These are phyloP conservation scores for Neoconidiobolus thromboides DNA, from an alignment of 371 early-diverging fungal species.

Conservation along the genomic window DNA sequence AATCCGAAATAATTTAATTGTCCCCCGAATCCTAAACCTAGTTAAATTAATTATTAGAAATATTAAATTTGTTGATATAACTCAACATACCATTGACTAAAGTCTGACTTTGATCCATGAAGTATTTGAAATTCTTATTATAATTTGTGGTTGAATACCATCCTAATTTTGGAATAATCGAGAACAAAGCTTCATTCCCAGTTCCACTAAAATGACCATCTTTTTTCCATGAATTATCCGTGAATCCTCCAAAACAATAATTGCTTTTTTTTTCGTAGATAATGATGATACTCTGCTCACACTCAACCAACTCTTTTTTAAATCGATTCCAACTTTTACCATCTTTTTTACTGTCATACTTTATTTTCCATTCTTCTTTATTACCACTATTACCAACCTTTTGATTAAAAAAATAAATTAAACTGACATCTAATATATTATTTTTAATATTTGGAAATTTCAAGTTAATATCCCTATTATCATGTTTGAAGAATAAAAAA, in stretches of 20 bases:
- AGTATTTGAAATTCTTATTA: slow-evolving; percentile 63
- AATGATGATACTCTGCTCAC: not conserved
- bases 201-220: slow-evolving; percentile 55
- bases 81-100: slow-evolving; percentile 48
- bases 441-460: too few species aligned
- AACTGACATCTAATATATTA: too few species aligned
- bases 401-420: too few species aligned
- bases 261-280: slow-evolving; percentile 10
- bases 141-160: slow-evolving; percentile 26
- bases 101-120: slow-evolving; percentile 63
- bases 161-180: slow-evolving; percentile 17
- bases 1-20: slow-evolving; percentile 70
- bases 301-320: not conserved
- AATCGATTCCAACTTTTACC: not conserved
- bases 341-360: not conserved
- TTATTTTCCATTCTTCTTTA: not conserved
- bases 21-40: slow-evolving; percentile 49
- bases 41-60: not conserved
- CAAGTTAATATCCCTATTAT: too few species aligned
- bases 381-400: too few species aligned
- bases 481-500: too few species aligned
- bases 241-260: slow-evolving; percentile 58
- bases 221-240: slow-evolving; percentile 30
- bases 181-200: slow-evolving; percentile 40
- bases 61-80: not conserved